phyloP scores from a whole-genome alignment of 305 asterid genomes.

The Solanum aculeatissimum region DNA sequence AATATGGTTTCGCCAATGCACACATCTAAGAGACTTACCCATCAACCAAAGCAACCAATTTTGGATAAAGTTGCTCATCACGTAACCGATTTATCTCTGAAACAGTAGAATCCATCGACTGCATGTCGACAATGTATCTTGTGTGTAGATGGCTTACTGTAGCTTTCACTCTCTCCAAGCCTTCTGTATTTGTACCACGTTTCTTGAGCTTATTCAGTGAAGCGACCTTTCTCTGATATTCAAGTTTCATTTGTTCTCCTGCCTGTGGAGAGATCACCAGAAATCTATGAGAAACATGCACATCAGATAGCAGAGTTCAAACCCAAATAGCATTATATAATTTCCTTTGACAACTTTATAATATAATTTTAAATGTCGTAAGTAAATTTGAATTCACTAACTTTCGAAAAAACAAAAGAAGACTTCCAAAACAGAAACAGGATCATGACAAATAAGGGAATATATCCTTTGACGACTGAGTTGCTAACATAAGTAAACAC shows the following conservation, averaged over 20 bases:
- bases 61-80: slow-evolving; percentile 86
- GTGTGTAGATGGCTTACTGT: slow-evolving; percentile 97
- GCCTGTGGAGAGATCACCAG: slow-evolving; percentile 44
- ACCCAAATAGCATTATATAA: background rate
- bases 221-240: slow-evolving; percentile 77
- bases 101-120: slow-evolving; percentile 99
- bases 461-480: background rate
- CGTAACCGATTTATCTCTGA: slow-evolving; percentile 91
- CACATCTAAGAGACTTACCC: slow-evolving; percentile 47
- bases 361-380: background rate
- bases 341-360: background rate
- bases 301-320: background rate
- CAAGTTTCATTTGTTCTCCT: slow-evolving; percentile 95
- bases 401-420: background rate
- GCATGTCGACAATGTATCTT: slow-evolving; percentile 98
- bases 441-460: background rate
- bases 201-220: slow-evolving; percentile 81
- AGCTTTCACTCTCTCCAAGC: slow-evolving; percentile 88
- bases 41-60: slow-evolving; percentile 72
- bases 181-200: slow-evolving; percentile 66
- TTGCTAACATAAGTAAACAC: background rate
- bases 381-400: background rate
- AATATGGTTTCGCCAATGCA: background rate
- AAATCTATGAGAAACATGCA: background rate
- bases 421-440: background rate